Evolutionary conservation across 495 filamentous ascomycete genomes (phyloP).

Genomic region (Apiosordaria backusii): DNA sequence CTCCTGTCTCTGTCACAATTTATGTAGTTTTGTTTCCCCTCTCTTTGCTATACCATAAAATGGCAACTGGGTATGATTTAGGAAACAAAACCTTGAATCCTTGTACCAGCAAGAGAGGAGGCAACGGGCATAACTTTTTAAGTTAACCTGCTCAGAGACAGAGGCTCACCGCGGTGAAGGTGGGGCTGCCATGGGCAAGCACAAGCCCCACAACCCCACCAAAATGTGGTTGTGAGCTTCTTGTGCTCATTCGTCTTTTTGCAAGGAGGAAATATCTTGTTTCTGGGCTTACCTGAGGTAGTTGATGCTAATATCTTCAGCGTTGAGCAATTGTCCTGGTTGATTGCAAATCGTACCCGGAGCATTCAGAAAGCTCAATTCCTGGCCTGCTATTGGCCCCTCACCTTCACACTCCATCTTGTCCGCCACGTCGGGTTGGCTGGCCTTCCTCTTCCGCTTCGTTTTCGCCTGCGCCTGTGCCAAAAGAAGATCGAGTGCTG

Average conservation of each 20-base stretch:
- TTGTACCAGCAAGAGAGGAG: not conserved
- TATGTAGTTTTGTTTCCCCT: not conserved
- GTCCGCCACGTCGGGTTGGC: not conserved
- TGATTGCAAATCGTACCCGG: not conserved
- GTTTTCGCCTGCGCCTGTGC: not conserved
- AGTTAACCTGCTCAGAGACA: not conserved
- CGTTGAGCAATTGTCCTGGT: not conserved
- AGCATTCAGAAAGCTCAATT: not conserved
- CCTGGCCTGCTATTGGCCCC: not conserved
- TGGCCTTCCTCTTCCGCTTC: not conserved
- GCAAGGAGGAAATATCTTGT: no score
- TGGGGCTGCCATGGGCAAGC: conserved; percentile 7
- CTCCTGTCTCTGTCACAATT: not conserved
- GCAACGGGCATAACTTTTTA: not conserved
- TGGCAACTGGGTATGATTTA: not conserved
- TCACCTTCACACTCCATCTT: not conserved
- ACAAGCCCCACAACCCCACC: conserved; percentile 5
- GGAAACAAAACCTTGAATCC: not conserved
- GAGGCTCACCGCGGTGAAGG: conserved; percentile 7
- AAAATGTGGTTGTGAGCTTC: not conserved
- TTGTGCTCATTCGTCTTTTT: not conserved
- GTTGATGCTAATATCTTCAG: not conserved
- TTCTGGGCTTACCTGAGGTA: no score
- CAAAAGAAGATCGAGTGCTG: not conserved
- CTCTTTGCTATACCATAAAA: not conserved